Base-by-base conservation (phyloP, 2,329 filamentous ascomycete genomes). In the Pseudogymnoascus sp. region DNA sequence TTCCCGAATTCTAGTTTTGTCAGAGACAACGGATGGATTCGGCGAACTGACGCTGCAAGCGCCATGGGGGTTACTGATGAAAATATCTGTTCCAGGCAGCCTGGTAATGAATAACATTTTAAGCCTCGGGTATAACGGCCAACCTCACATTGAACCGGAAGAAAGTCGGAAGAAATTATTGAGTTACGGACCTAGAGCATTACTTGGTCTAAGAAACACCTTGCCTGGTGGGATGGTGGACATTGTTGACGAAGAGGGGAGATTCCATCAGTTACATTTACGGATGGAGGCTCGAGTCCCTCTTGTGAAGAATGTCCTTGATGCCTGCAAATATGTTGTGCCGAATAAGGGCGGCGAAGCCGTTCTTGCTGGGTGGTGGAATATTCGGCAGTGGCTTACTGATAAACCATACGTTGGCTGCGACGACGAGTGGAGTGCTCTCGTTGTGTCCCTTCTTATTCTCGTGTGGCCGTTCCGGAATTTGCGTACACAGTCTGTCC, bases 41-140 rank as follows among this genome's bases (percentile, higher is more conserved):
- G 82, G 84, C 55, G 84, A 89, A 69, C 74, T 93, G 13, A 90
- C 86, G 66, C 76, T 90, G 8, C 89, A 92, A 72, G 88, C 88
- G 5, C 89, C 88, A 0, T 92, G 89, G 89, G 86, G 87, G 63
- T 81, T 82, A 60, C 79, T 89, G 10, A 84, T 86, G n/a, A 85
- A 84, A 44, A 75, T 92, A n/a, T 77, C 81, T 0, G 74, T 91
- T 1, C 86, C 88, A 1, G 68, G 64, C 5, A 76, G 80, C 29
- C 76, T 91, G 17, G 80, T 80, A 63, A 72, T 85, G 21, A 81
- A 86, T 62, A 84, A 88, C 65, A 77, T 81, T 27, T 80, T 83
- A 68, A 83, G 80, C 63, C 75, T 89, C 38, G 83, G 84, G 61
- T 84, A 83, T 64, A 74, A 78, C 58, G 58, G 58, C 33, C 48